Conservation (phyloP, 495 filamentous ascomycete species). For the Lepidopterella palustris region DNA sequence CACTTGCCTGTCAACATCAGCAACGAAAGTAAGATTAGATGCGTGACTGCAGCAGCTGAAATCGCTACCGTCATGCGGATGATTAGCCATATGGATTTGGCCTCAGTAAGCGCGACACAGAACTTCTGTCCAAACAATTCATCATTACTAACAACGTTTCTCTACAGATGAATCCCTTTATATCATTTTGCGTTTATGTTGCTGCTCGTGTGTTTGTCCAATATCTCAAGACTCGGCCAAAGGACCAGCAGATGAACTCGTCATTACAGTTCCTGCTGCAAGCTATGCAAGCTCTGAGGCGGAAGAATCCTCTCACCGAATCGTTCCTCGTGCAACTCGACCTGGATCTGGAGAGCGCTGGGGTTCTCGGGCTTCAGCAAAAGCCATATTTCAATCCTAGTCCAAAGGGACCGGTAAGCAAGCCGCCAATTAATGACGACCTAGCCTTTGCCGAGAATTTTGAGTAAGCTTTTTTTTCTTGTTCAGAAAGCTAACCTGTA, state of each 20-base stretch:
- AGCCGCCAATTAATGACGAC: not conserved
- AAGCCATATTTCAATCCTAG: conserved; percentile 7
- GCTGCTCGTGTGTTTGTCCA: conserved; percentile 92
- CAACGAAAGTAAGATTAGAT: conserved; percentile 84
- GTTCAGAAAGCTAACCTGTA: conserved; percentile 8
- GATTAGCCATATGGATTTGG: conserved; percentile 83
- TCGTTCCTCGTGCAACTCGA: conserved; percentile 93
- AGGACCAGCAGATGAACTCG: conserved; percentile 72
- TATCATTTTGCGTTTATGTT: conserved; percentile 93
- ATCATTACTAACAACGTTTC: not conserved
- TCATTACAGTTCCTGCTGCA: conserved; percentile 84
- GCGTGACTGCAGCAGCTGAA: conserved; percentile 87
- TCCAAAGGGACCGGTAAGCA: conserved; percentile 10
- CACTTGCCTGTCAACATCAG: conserved; percentile 67
- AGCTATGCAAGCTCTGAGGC: conserved; percentile 83
- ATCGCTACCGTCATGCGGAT: conserved; percentile 96
- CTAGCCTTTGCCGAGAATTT: not conserved
- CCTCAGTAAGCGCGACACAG: conserved; percentile 56
- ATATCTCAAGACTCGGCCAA: conserved; percentile 80
- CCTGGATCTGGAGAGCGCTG: conserved; percentile 71
- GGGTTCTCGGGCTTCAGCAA: conserved; percentile 23
- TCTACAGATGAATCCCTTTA: conserved; percentile 86
- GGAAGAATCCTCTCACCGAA: conserved; percentile 84
- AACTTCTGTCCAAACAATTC: not conserved
- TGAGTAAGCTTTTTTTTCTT: conserved; percentile 11